Conservation (phyloP, 192 early-diverging fungal species). For the Rhizoclosmatium sp. region DNA sequence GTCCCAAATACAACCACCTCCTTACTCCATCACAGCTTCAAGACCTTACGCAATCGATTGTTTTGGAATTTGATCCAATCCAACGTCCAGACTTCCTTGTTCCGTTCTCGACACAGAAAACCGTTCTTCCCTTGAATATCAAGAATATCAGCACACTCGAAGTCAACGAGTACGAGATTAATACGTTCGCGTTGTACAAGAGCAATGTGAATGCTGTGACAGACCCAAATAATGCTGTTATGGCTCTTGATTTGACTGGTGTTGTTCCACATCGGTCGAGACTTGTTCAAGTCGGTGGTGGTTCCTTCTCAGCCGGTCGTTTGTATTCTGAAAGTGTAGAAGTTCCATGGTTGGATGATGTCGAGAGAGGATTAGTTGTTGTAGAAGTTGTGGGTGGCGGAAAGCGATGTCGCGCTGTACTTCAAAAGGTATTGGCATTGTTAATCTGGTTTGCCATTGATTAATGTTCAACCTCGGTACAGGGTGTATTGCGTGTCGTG, state of each 20-base stretch:
- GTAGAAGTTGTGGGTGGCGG: conserved; percentile 25
- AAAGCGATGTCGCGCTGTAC: conserved; percentile 22
- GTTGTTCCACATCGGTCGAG: conserved; percentile 19
- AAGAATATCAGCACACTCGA: conserved; percentile 10
- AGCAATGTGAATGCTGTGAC: not conserved
- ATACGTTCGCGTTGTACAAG: conserved; percentile 8
- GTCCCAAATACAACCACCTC: conserved; percentile 12
- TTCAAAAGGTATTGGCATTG: not conserved
- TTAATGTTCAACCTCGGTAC: not conserved
- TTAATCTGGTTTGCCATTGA: not conserved
- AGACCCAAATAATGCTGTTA: not conserved
- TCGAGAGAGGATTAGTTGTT: conserved; percentile 19
- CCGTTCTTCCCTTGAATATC: not conserved
- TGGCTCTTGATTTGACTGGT: conserved; percentile 28
- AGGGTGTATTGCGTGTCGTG: conserved; percentile 8
- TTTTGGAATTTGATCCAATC: not conserved
- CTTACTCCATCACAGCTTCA: not conserved
- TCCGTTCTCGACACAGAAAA: not conserved
- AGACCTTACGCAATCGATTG: not conserved
- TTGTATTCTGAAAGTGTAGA: not conserved
- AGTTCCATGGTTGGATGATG: not conserved
- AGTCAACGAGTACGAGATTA: conserved; percentile 26
- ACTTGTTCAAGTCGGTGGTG: not conserved
- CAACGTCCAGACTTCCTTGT: not conserved
- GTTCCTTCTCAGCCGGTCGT: not conserved